Evolutionary conservation across 2,329 filamentous ascomycete genomes (phyloP).

Genomic region (Fusarium brevicatenulatum): DNA sequence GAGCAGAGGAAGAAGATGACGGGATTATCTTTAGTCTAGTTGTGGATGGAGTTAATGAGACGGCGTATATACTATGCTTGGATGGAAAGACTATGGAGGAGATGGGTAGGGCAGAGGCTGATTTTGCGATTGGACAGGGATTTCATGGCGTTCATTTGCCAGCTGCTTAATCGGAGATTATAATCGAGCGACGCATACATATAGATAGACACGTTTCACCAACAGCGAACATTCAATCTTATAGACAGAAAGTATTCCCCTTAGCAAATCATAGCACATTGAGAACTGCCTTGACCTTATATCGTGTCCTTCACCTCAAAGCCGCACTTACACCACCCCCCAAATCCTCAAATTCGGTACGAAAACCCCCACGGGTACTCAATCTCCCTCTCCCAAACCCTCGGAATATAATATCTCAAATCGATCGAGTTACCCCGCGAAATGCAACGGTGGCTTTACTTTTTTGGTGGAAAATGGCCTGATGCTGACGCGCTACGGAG

Average conservation of each 20-base stretch:
- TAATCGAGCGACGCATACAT: not conserved
- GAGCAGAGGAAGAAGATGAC: conserved; percentile 66
- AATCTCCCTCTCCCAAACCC: conserved; percentile 1
- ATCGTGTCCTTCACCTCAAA: not conserved
- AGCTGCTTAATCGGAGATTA: not conserved
- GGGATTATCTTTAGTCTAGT: conserved; percentile 71
- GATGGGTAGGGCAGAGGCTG: conserved; percentile 70
- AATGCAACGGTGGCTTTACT: conserved; percentile 40
- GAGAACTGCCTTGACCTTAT: too few species aligned
- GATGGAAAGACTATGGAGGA: conserved; percentile 72
- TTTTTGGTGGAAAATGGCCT: conserved; percentile 38
- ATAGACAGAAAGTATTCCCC: not conserved
- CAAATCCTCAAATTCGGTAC: not conserved
- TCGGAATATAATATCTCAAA: conserved; percentile 2
- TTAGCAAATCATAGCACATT: not conserved
- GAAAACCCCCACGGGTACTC: conserved; percentile 12
- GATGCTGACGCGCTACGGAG: conserved; percentile 35
- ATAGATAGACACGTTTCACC: not conserved
- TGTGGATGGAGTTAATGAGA: conserved; percentile 67
- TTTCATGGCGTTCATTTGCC: conserved; percentile 70
- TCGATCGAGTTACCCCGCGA: conserved; percentile 39
- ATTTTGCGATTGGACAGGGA: conserved; percentile 68
- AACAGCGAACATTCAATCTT: not conserved
- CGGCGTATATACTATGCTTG: conserved; percentile 73
- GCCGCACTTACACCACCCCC: not conserved